A percentile compares a stretch with the other conserved stretches of the same genome.
Evolutionary conservation across 1,284 basidiomycete genomes (phyloP).

Genomic region (Agaricales sp.): DNA sequence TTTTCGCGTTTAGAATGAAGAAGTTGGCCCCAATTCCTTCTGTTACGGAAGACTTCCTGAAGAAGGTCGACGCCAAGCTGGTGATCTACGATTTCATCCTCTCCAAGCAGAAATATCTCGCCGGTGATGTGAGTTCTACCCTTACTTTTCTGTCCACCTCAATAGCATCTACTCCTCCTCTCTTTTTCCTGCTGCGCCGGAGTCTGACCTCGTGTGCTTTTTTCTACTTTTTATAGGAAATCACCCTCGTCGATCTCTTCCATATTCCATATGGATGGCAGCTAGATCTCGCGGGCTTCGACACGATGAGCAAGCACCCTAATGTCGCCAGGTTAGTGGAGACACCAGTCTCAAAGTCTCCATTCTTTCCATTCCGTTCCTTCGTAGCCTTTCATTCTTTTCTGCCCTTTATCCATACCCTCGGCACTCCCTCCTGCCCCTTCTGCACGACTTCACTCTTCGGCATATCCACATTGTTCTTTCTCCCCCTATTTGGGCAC

Average conservation of each 20-base stretch:
- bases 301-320: conserved; percentile 18
- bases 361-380: neutral
- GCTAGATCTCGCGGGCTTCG: conserved; percentile 17
- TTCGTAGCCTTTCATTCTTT: neutral
- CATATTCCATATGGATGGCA: conserved; percentile 21
- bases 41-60: conserved; percentile 21
- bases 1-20: neutral
- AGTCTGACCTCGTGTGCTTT: neutral
- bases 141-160: conserved; percentile 1
- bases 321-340: conserved; percentile 20
- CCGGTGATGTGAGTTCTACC: conserved; percentile 30
- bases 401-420: neutral
- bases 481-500: neutral
- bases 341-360: neutral
- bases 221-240: conserved; percentile 13
- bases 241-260: conserved; percentile 26
- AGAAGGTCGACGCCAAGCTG: conserved; percentile 26
- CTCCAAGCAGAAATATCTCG: conserved; percentile 38
- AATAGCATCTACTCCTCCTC: neutral
- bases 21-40: neutral
- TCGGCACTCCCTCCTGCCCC: too few relatives aligned
- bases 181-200: neutral
- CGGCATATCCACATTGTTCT: neutral
- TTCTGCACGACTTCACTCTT: neutral
- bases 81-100: conserved; percentile 42